Conservation (phyloP, 1,284 basidiomycete species). For the Trametes hirsuta region DNA sequence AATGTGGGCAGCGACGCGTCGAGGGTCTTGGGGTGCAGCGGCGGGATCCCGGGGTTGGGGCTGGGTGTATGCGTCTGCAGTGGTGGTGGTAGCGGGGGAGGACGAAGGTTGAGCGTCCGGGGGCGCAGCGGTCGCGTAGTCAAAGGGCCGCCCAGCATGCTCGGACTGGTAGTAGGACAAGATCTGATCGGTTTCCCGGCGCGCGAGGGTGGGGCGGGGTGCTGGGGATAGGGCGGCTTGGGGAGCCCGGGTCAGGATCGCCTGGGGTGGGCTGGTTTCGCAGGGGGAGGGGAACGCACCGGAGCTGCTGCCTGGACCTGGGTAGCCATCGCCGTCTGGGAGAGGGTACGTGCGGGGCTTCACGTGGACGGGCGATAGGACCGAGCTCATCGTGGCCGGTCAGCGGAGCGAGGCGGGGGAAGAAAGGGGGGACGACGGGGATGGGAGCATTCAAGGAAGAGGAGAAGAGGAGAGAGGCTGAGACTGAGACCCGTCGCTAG, state of each 20-base stretch:
- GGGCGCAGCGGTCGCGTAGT: constrained; percentile 26
- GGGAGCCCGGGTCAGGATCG: background rate
- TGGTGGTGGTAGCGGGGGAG: background rate
- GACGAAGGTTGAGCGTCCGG: constrained; percentile 10
- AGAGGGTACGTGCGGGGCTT: constrained; percentile 8
- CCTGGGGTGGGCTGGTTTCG: background rate
- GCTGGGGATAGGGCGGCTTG: constrained; percentile 23
- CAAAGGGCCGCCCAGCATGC: constrained; percentile 31
- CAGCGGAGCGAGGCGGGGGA: too few relatives aligned
- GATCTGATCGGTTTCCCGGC: constrained; percentile 37
- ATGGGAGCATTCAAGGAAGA: background rate
- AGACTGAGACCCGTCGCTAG: background rate
- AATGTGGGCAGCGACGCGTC: background rate
- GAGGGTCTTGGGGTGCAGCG: constrained; percentile 1
- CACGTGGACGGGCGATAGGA: constrained; percentile 1
- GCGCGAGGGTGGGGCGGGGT: constrained; percentile 30
- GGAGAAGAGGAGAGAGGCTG: background rate
- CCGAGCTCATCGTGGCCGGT: constrained; percentile 18
- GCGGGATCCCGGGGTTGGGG: background rate
- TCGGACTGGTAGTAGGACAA: constrained; percentile 40
- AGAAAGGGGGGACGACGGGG: background rate
- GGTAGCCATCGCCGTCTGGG: background rate
- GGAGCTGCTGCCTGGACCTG: constrained; percentile 1
- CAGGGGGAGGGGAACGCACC: constrained; percentile 7
- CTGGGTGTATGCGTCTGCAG: background rate